Conservation (phyloP, 345 rosid species). For the Linum trigynum region DNA sequence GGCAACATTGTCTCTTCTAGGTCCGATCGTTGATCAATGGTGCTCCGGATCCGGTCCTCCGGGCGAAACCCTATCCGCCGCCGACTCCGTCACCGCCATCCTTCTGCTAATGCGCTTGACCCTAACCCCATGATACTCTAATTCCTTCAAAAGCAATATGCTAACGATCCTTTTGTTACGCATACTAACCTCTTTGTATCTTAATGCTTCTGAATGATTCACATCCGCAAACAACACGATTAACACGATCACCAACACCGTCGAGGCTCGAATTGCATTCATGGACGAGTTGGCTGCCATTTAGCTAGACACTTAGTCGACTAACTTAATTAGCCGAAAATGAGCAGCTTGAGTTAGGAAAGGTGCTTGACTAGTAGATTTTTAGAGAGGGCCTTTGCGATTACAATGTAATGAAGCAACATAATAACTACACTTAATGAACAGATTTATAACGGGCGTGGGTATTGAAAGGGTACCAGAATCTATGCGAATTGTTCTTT, state of each 20-base stretch:
- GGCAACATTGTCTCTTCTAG: too few relatives aligned
- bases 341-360: too few relatives aligned
- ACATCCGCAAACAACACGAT: constrained; percentile 11
- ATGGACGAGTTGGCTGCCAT: too few relatives aligned
- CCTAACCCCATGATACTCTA: constrained; percentile 14
- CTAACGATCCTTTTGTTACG: constrained; percentile 15
- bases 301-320: too few relatives aligned
- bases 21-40: constrained; percentile 2
- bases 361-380: too few relatives aligned
- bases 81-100: not conserved
- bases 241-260: constrained; percentile 16
- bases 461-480: too few relatives aligned
- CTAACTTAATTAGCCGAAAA: not conserved
- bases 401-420: too few relatives aligned
- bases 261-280: constrained; percentile 2
- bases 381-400: too few relatives aligned
- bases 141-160: constrained; percentile 10
- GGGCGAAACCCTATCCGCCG: constrained; percentile 18
- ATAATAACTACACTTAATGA: too few relatives aligned
- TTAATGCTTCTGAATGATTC: constrained; percentile 8
- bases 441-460: too few relatives aligned
- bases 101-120: constrained; percentile 6
- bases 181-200: constrained; percentile 11
- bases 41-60: constrained; percentile 37
- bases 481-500: too few relatives aligned